These are phyloP conservation scores for Cryptosporidium viatorum DNA, from an alignment of 169 alveolate genomes.

Conservation along the genomic window DNA sequence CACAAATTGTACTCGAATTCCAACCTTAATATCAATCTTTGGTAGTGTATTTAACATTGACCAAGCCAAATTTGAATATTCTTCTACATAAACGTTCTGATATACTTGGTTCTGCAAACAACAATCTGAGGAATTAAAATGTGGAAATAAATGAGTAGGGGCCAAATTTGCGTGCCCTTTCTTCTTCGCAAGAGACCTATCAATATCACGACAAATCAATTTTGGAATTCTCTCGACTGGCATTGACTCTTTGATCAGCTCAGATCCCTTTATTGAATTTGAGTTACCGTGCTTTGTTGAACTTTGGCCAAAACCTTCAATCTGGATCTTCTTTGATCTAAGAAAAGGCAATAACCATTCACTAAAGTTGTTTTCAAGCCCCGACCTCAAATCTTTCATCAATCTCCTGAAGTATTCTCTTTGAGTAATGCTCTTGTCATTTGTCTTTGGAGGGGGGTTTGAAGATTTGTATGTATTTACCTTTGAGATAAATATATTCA, in stretches of 20 bases:
- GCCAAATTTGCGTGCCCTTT: conserved; percentile 66
- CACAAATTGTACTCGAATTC: conserved; percentile 39
- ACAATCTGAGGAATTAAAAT: conserved; percentile 53
- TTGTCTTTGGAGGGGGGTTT: conserved; percentile 52
- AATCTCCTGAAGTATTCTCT: conserved; percentile 10
- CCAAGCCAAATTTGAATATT: conserved; percentile 37
- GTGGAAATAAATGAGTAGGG: conserved; percentile 64
- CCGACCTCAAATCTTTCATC: conserved; percentile 65
- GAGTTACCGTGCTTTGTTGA: conserved; percentile 12
- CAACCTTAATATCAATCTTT: conserved; percentile 52
- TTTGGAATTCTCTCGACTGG: conserved; percentile 34
- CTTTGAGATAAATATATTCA: conserved; percentile 19
- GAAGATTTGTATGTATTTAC: conserved; percentile 24
- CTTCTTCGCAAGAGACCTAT: conserved; percentile 54
- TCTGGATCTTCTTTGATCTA: conserved; percentile 32
- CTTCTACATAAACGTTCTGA: conserved; percentile 59
- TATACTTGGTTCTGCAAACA: conserved; percentile 57
- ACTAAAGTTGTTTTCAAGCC: conserved; percentile 35
- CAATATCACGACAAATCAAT: conserved; percentile 63
- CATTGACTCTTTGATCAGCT: conserved; percentile 21
- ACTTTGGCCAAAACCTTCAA: conserved; percentile 18
- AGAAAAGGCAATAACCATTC: conserved; percentile 65
- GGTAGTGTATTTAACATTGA: conserved; percentile 29
- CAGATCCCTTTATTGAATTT: conserved; percentile 21
- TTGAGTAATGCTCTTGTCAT: neutral